Percentiles rank a stretch among this genome's conserved stretches.
Evolutionary conservation across 2,329 filamentous ascomycete species (phyloP).

Genomic region (Microcyclosporella mali): DNA sequence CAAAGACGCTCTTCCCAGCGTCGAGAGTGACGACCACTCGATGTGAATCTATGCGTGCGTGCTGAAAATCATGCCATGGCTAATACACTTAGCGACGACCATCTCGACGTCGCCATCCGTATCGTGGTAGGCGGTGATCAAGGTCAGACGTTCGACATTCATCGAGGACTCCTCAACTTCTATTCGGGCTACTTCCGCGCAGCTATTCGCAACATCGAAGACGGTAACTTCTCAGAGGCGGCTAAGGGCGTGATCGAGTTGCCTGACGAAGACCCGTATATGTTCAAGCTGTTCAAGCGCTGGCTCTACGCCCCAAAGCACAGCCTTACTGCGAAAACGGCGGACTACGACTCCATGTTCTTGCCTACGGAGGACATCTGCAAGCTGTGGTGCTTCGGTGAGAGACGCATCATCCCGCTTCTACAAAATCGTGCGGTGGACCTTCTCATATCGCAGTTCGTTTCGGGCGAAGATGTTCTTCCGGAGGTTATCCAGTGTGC

Average conservation of each 20-base stretch:
- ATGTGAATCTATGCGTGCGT: neutral
- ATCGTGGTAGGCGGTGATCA: slow-evolving; percentile 10
- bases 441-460: neutral
- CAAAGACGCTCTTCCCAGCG: neutral
- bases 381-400: slow-evolving; percentile 12
- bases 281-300: slow-evolving; percentile 12
- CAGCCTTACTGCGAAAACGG: neutral
- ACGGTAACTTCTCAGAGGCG: slow-evolving; percentile 11
- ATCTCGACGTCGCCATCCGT: slow-evolving; percentile 2
- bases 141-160: slow-evolving; percentile 10
- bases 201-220: slow-evolving; percentile 11
- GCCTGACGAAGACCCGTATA: slow-evolving; percentile 9
- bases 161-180: slow-evolving; percentile 16
- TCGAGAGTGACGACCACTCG: neutral
- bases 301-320: slow-evolving; percentile 16
- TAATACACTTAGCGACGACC: neutral
- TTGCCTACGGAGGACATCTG: neutral
- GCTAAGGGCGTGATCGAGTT: slow-evolving; percentile 6
- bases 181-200: slow-evolving; percentile 20
- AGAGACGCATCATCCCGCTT: slow-evolving; percentile 3
- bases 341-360: neutral
- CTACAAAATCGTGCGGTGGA: slow-evolving; percentile 4
- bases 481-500: neutral
- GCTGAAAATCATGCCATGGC: neutral
- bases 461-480: neutral